These are phyloP conservation scores for Fusarium redolens DNA, from an alignment of 2,329 filamentous ascomycete species.

Conservation along the genomic window DNA sequence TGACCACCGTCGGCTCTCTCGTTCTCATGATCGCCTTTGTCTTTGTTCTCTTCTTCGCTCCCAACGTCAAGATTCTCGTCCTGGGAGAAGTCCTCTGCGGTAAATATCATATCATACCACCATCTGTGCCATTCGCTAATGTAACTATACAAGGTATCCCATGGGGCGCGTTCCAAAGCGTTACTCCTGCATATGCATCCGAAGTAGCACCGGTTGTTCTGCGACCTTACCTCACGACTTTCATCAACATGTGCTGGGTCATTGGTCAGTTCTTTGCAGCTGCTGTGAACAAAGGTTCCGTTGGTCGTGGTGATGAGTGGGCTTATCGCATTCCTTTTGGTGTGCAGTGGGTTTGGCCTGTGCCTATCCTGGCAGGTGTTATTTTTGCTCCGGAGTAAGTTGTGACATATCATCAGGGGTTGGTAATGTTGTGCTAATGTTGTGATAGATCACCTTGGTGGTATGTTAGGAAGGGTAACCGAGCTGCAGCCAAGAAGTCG, in stretches of 20 bases:
- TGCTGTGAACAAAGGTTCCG: constrained; percentile 58
- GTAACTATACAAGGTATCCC: constrained; percentile 56
- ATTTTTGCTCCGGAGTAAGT: constrained; percentile 61
- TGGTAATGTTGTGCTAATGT: not conserved
- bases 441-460: constrained; percentile 62
- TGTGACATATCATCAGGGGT: accelerated
- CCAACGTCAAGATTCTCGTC: constrained; percentile 58
- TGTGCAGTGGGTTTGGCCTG: constrained; percentile 64
- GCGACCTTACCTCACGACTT: constrained; percentile 64
- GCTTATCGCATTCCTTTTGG: constrained; percentile 63
- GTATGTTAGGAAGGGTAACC: constrained; percentile 58
- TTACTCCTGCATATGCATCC: constrained; percentile 65
- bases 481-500: constrained; percentile 54
- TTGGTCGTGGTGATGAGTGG: constrained; percentile 56
- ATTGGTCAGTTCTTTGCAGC: constrained; percentile 65
- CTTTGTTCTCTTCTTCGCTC: constrained; percentile 65
- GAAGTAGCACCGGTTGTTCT: constrained; percentile 62
- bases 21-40: constrained; percentile 61
- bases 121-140: constrained; percentile 9
- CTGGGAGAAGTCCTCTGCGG: constrained; percentile 60
- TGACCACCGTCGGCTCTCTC: constrained; percentile 61
- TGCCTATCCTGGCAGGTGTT: constrained; percentile 58
- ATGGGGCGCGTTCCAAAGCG: constrained; percentile 64
- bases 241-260: constrained; percentile 68
- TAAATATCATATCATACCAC: constrained; percentile 21